Evolutionary conservation across 2,329 filamentous ascomycete genomes (phyloP), one percentile per base, ranked within the genome.

Genomic region (Thermothelomyces thermophilus): DNA sequence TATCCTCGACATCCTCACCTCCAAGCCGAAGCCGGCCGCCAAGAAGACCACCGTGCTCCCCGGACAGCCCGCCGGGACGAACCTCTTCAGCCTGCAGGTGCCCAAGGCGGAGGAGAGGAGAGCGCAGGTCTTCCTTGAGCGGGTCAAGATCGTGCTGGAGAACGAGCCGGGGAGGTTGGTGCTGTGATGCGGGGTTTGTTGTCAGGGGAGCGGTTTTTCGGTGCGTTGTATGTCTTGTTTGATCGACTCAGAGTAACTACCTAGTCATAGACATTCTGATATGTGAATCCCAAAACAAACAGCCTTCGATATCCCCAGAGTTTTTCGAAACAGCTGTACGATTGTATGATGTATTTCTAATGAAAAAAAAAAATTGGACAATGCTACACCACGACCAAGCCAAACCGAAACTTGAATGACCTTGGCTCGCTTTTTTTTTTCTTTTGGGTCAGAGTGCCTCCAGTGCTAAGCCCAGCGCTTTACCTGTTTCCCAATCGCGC

Each of bases 111-210:
- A 98, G 66, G 86, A 90, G 76, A 80, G 83, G 72, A 77, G 90
- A 61, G 93, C 88, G 13, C 76, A 80, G 62, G 75, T 84, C 10
- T 98, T 96, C 71, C 69, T 98, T 56, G 85, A 91, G 70, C 81
- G 88, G 60, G 79, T 96, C 63, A 96, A 95, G 80, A 71, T 76
- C 40, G 83, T 91, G 22, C 69, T 98, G 59, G 88, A 94, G 69
- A 76, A 80, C 57, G 86, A 93, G 68, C 88, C 89, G 13, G 87
- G 83, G 30, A 77, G 83, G 61, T 69, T 95, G 62, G 80, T 94
- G 41, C 62, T 83, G 64, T 83, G 67, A 74, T 14, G 41, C 19
- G 22, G 28, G 9, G 31, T 9, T 13, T 22, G 33, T 11, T n/a
- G 19, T n/a, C n/a, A n/a, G n/a, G 14, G 13, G 33, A 35, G 22